phyloP scores from a whole-genome alignment of 1,284 basidiomycete genomes.

The Moniliella sp. region DNA sequence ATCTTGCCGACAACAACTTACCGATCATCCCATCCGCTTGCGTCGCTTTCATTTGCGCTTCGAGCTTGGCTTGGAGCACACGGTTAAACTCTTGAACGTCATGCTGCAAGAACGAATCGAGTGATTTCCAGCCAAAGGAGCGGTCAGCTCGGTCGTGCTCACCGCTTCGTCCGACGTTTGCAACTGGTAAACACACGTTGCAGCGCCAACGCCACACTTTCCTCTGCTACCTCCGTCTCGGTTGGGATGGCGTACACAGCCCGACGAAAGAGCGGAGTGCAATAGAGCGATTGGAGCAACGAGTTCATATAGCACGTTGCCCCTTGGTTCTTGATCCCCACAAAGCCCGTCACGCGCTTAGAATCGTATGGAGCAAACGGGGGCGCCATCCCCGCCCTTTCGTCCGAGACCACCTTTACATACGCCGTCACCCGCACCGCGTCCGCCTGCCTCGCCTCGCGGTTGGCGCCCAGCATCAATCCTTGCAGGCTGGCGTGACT shows the following conservation, averaged over 20 bases:
- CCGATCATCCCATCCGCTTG: constrained; percentile 85
- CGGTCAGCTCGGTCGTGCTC: constrained; percentile 92
- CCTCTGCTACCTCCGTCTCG: constrained; percentile 74
- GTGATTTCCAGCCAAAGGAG: constrained; percentile 98
- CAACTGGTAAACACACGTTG: constrained; percentile 95
- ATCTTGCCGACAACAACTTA: constrained; percentile 90
- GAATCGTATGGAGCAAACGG: no score
- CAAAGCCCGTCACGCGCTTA: constrained; percentile 95
- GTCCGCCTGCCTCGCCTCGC: no score
- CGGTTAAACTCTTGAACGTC: constrained; percentile 98
- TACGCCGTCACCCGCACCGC: no score
- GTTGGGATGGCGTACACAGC: constrained; percentile 99
- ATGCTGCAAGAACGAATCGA: constrained; percentile 95
- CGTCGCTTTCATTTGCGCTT: constrained; percentile 98
- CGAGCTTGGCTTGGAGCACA: constrained; percentile 84
- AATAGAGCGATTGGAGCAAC: constrained; percentile 80
- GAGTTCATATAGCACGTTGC: constrained; percentile 99
- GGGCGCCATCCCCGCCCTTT: no score
- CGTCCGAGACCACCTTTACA: no score
- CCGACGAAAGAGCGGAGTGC: constrained; percentile 89
- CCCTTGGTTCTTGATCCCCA: constrained; percentile 95
- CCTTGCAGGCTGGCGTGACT: no score
- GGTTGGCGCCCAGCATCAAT: no score
- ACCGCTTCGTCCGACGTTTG: constrained; percentile 93
- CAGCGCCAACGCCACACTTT: constrained; percentile 76